Evolutionary conservation across 805 yeast species (phyloP), one percentile per base, ranked within the genome.

Genomic region (Starmerella kuoi): DNA sequence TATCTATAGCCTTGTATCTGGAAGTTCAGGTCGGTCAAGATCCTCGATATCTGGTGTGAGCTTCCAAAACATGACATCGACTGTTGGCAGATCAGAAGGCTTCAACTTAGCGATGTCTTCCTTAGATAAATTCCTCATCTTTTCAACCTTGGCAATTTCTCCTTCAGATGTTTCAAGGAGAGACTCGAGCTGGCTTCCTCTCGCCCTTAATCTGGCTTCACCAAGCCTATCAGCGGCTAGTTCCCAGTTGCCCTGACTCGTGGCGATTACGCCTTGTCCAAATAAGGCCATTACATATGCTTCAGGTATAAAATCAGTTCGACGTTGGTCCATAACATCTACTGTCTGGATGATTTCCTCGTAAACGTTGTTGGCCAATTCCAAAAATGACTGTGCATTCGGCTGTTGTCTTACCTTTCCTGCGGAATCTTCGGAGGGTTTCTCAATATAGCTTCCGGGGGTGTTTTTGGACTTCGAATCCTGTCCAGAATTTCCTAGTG

Each of bases 251-350:
- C 77, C 72, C 35, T 66, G 55, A 52, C 82, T 83, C n/a, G 79
- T 61, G 34, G 73, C 69, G 9, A 84, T 69, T 4, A 86, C 93
- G 2, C 95, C 97, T 31, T 83, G 65, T 0, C 95, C 93, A 56
- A 81, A 87, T 0, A 85, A 75, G 0, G 94, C 76, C 57, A 87
- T 66, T 0, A 93, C 91, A 32, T 80, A 75, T 1, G 81, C 74
- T 48, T 81, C 84, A 25, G 73, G 69, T 11, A 79, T 61, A 31
- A 51, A 39, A 14, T 43, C 46, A 3, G 47, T 37, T 14, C 57
- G 47, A 15, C 55, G 42, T 28, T 41, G 45, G 37, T 47, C 40
- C 18, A 51, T 40, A 5, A 38, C 22, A 17, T 45, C 36, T 14
- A 52, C 40, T 25, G 49, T 48, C 40, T 31, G 44, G 32, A 46